Evolutionary conservation across 192 early-diverging fungal species (phyloP), one percentile per base, ranked within the genome.

Genomic region (Gonapodya prolifera): DNA sequence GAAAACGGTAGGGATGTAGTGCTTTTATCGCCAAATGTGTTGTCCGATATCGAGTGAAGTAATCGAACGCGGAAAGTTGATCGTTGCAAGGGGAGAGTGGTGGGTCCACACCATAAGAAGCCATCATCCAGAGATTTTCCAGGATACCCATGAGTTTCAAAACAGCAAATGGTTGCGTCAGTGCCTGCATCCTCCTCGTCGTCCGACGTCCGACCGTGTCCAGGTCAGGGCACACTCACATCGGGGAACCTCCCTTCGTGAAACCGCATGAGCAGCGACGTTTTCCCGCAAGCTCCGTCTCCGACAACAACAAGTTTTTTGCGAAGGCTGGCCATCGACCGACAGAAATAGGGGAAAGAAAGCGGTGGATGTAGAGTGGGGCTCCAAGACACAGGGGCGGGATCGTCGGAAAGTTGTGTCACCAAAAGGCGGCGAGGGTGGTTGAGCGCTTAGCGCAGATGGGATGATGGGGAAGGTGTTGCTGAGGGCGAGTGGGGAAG

Each of bases 191-290:
- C 69, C 0, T 76, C 69, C 16, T 2, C 69, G 13, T 23, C 32
- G 1, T 29, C 18, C 18, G 2, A 34, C 34, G 30, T n/a, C 1
- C 18, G 23, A 32, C 33, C n/a, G 33, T 30, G 33, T 76, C 0
- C n/a, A 30, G 31, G 34, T 75, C n/a, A 0, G 33, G 31, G 69
- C 32, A 78, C 33, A 84, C 86, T 79, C 86, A 95, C 94, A 84
- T 92, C 88, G 35, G 94, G 94, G 86, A 97, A 97, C 69, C 86
- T 81, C 69, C 91, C 92, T 82, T 93, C 91, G 76, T 89, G 90
- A 73, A 94, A 97, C 79, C 93, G 91, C 78, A 92, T 91, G 17
- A 94, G 81, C 73, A 94, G 83, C 75, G 87, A 88, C 0, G 93
- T 94, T 80, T 94, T 94, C 32, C 93, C 92, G 74, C 91, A 91